Conservation (phyloP, 495 filamentous ascomycete genomes). For the Lasiosphaeria miniovina region DNA sequence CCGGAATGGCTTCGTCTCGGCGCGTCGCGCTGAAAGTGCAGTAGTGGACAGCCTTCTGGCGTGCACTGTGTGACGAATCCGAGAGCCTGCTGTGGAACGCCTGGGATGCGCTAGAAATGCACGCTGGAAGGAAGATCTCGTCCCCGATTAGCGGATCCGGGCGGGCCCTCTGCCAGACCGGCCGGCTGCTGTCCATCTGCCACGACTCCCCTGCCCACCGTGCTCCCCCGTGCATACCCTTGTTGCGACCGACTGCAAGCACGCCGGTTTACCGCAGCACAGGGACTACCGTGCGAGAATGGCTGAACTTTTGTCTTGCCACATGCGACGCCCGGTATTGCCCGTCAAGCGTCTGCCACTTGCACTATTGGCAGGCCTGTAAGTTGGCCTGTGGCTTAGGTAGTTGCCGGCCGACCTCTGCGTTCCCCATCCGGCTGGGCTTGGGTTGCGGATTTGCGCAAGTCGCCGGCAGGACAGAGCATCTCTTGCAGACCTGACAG, state of each 20-base stretch:
- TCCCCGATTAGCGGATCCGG: slow-evolving; percentile 13
- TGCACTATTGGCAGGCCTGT: too few species aligned
- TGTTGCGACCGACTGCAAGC: neutral
- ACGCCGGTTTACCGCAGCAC: neutral
- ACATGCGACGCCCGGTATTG: neutral
- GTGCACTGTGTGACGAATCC: slow-evolving; percentile 26
- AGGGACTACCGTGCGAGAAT: neutral
- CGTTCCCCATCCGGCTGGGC: too few species aligned
- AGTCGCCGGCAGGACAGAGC: too few species aligned
- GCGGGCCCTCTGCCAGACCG: slow-evolving; percentile 6
- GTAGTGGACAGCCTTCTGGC: slow-evolving; percentile 8
- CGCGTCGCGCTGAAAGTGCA: slow-evolving; percentile 10
- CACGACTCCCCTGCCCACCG: neutral
- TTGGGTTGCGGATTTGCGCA: too few species aligned
- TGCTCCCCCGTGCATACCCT: neutral
- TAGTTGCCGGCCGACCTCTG: too few species aligned
- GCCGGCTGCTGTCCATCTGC: neutral
- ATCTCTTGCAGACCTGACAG: too few species aligned
- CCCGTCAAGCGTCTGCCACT: neutral
- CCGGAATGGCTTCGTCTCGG: slow-evolving; percentile 19
- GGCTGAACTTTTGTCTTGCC: neutral
- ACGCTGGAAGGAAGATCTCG: slow-evolving; percentile 17
- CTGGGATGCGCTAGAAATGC: slow-evolving; percentile 18
- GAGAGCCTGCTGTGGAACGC: slow-evolving; percentile 21
- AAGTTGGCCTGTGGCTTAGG: too few species aligned